Conservation (phyloP, 2,329 filamentous ascomycete species). For the Volutella citrinella region DNA sequence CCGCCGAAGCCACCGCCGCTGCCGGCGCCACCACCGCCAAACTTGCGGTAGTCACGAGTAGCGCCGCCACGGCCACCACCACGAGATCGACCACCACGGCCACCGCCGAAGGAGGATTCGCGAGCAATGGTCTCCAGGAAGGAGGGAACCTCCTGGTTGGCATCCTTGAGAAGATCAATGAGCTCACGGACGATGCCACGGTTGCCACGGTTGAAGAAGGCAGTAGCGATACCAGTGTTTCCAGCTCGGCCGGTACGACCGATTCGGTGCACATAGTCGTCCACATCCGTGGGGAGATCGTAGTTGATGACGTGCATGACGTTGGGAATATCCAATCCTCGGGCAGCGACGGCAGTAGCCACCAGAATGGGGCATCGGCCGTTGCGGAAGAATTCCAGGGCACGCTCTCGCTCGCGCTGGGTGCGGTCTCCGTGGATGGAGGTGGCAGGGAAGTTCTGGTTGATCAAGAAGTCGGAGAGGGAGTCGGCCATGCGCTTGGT, state of each 20-base stretch:
- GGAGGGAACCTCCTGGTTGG: slow-evolving; percentile 90
- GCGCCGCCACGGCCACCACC: slow-evolving; percentile 60
- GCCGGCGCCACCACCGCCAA: slow-evolving; percentile 54
- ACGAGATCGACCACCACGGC: slow-evolving; percentile 53
- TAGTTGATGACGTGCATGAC: slow-evolving; percentile 99
- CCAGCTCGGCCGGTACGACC: slow-evolving; percentile 99
- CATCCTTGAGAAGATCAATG: slow-evolving; percentile 96
- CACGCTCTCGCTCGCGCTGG: slow-evolving; percentile 97
- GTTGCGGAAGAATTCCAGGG: slow-evolving; percentile 95
- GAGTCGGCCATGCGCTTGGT: slow-evolving; percentile 99
- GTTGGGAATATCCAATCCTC: slow-evolving; percentile 90
- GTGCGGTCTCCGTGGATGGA: slow-evolving; percentile 98
- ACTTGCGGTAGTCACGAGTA: slow-evolving; percentile 89
- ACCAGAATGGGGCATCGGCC: slow-evolving; percentile 94
- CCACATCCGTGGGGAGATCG: slow-evolving; percentile 96
- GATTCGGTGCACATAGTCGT: slow-evolving; percentile 98
- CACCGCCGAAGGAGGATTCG: slow-evolving; percentile 80
- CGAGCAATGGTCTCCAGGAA: slow-evolving; percentile 98
- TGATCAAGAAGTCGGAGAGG: slow-evolving; percentile 95
- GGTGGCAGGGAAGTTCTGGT: slow-evolving; percentile 96
- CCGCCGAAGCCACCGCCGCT: slow-evolving; percentile 41
- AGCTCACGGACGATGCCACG: slow-evolving; percentile 95
- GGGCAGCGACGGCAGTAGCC: slow-evolving; percentile 91
- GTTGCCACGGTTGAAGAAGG: slow-evolving; percentile 99
- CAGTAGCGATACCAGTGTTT: slow-evolving; percentile 97